Percentiles rank a stretch among this genome's conserved stretches.
These are phyloP conservation scores for Calonectria hawksworthii DNA, from an alignment of 2,329 filamentous ascomycete species.

Conservation along the genomic window DNA sequence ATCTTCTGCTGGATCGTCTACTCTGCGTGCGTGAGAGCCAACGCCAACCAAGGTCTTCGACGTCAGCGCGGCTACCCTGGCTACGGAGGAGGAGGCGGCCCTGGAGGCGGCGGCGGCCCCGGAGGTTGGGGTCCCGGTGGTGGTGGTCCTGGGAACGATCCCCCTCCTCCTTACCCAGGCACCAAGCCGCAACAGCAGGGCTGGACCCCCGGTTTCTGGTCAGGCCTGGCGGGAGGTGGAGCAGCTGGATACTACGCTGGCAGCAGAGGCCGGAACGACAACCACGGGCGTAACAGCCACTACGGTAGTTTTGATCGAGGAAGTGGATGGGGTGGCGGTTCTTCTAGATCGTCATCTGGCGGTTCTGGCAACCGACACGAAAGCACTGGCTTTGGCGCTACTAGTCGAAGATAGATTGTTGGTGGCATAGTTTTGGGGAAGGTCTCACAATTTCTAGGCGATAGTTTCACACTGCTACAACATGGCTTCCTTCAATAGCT, in stretches of 20 bases:
- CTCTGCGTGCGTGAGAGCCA: slow-evolving; percentile 57
- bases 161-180: slow-evolving; percentile 63
- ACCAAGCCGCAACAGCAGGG: slow-evolving; percentile 58
- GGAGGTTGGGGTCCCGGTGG: slow-evolving; percentile 56
- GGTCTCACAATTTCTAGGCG: background rate
- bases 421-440: background rate
- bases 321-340: slow-evolving; percentile 48
- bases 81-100: slow-evolving; percentile 45
- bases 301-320: slow-evolving; percentile 54
- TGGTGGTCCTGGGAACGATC: slow-evolving; percentile 62
- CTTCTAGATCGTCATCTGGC: slow-evolving; percentile 51
- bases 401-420: slow-evolving; percentile 65
- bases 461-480: slow-evolving; percentile 6
- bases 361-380: slow-evolving; percentile 66
- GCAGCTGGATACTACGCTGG: slow-evolving; percentile 78
- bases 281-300: slow-evolving; percentile 42
- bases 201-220: slow-evolving; percentile 84
- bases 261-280: slow-evolving; percentile 54
- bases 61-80: slow-evolving; percentile 42
- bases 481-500: slow-evolving; percentile 24
- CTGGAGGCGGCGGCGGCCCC: slow-evolving; percentile 44
- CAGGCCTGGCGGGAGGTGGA: slow-evolving; percentile 75
- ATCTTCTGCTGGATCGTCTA: slow-evolving; percentile 75
- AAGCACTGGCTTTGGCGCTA: slow-evolving; percentile 82
- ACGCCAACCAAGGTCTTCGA: slow-evolving; percentile 29